Percentiles rank a stretch among this genome's conserved stretches.
Conservation (phyloP, 208 protist species). For the Leishmania tarentolae region DNA sequence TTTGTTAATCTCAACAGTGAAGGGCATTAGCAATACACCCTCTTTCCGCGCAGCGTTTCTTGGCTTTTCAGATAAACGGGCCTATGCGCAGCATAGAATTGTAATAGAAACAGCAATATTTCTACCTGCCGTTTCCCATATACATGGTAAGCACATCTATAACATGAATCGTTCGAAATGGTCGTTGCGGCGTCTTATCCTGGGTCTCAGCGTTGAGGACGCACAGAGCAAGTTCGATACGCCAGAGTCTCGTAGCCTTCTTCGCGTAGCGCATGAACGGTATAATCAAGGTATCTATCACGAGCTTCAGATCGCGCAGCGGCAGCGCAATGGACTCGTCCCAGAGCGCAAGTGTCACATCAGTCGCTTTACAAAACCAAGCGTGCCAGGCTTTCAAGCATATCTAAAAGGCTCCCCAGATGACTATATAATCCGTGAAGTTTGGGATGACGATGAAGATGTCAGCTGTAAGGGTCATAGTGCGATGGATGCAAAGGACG, state of each 20-base stretch:
- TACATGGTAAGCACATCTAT: conserved; percentile 7
- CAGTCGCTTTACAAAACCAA: conserved; percentile 80
- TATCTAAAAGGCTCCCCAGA: conserved; percentile 71
- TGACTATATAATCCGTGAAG: conserved; percentile 77
- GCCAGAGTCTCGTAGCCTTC: conserved; percentile 61
- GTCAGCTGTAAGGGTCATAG: background rate
- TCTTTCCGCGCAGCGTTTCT: background rate
- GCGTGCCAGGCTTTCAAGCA: conserved; percentile 76
- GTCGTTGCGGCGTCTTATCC: conserved; percentile 60
- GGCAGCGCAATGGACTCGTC: conserved; percentile 62
- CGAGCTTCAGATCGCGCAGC: conserved; percentile 79
- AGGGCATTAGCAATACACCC: conserved; percentile 4
- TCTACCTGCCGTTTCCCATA: background rate
- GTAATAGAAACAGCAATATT: conserved; percentile 7
- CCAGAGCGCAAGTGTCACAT: conserved; percentile 77
- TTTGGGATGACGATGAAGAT: conserved; percentile 48
- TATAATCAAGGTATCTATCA: conserved; percentile 84
- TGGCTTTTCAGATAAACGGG: background rate
- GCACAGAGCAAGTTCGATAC: conserved; percentile 88
- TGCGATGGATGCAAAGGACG: background rate
- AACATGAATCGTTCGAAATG: conserved; percentile 42
- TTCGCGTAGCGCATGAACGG: conserved; percentile 79
- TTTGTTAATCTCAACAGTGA: conserved; percentile 11
- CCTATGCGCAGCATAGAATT: conserved; percentile 21
- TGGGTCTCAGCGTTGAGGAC: conserved; percentile 89